Base-by-base conservation (phyloP, 768 basidiomycete genomes). In the Clavaria fumosa region DNA sequence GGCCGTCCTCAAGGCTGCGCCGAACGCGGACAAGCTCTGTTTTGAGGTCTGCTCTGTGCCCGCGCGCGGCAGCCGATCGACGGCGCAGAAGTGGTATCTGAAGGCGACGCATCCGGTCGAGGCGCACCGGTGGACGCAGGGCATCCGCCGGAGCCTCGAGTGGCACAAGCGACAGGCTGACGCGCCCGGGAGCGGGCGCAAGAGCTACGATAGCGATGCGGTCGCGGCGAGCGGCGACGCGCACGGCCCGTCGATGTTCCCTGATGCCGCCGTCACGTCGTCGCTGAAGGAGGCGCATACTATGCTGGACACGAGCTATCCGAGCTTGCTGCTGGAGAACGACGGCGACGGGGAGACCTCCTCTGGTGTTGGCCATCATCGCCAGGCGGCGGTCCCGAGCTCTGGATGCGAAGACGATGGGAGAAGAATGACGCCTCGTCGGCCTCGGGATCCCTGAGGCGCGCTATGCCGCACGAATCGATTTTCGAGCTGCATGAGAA, bases 41-140 rank as follows among this genome's bases (percentile, higher is more conserved):
- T 91, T 97, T 47, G 89, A 93, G 50, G 70, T 97, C 4, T 74
- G 78, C 42, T 73, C 75, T 4, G 56, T 63, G 1, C 72, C 73
- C 1, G 57, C 65, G 3, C 60, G 66, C 10, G 63, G 67, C 2
- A 59, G 66, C 30, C 52, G 59, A n/a, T 44, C 61, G 12, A 58
- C 60, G 4, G 56, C 60, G 0, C 76, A 81, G 48, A 83, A 76
- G 53, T 85, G 84, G 84, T 79, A 78, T 52, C 64, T 88, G 56
- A 79, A 77, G 40, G 80, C 81, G 0, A 82, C 76, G 43, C 88
- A 95, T 48, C 85, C 81, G 0, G 84, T 83, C 4, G 90, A 96
- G 54, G 84, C 85, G 4, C 67, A 78, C 3, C 68, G 89, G 7
- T 96, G 91, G 90, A 72, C 75, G 2, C 73, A 79, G 40, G 80